Evolutionary conservation across 1,284 basidiomycete genomes (phyloP).

Genomic region (Volvariella surrecta): DNA sequence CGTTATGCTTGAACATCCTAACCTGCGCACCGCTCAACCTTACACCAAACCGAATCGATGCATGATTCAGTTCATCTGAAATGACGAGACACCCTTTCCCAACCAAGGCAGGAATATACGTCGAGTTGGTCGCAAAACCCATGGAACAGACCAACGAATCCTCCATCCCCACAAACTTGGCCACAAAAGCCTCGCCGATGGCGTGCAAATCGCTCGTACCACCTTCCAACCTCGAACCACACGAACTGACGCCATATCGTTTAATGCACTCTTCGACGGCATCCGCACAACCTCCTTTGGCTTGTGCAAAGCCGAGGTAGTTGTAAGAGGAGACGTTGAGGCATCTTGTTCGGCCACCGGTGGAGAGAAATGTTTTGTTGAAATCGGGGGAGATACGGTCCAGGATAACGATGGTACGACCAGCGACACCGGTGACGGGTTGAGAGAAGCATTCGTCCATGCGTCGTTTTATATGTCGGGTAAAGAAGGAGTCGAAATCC

Average conservation of each 20-base stretch:
- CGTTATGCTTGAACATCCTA: constrained; percentile 87
- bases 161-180: constrained; percentile 85
- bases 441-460: constrained; percentile 96
- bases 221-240: constrained; percentile 75
- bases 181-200: constrained; percentile 82
- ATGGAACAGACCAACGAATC: constrained; percentile 88
- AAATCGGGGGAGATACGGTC: constrained; percentile 84
- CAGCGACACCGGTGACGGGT: constrained; percentile 92
- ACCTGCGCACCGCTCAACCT: constrained; percentile 8
- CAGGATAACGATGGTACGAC: constrained; percentile 83
- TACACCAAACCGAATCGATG: constrained; percentile 88
- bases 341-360: constrained; percentile 78
- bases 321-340: constrained; percentile 99
- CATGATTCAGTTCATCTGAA: constrained; percentile 96
- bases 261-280: constrained; percentile 78
- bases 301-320: constrained; percentile 98
- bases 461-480: constrained; percentile 87
- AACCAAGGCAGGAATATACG: constrained; percentile 88
- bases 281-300: constrained; percentile 88
- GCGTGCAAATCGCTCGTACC: constrained; percentile 82
- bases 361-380: constrained; percentile 73
- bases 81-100: constrained; percentile 92
- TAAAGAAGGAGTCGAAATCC: constrained; percentile 99
- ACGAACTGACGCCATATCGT: constrained; percentile 74
- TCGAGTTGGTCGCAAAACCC: constrained; percentile 98